A percentile compares a stretch with the other conserved stretches of the same genome.
Conservation (phyloP, 305 asterid species). For the Nicotiana rustica region DNA sequence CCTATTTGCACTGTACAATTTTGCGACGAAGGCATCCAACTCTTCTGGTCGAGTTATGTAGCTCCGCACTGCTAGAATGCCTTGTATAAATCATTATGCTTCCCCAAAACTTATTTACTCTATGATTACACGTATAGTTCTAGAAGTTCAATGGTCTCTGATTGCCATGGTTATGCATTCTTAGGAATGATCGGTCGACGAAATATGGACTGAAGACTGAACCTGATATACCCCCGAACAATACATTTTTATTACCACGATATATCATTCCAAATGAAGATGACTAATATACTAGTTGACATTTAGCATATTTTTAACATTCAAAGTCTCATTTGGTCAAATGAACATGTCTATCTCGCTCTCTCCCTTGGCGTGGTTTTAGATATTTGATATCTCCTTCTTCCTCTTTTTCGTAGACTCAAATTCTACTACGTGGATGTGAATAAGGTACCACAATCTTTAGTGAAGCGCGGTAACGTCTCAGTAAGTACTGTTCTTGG, state of each 20-base stretch:
- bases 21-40: too few relatives aligned
- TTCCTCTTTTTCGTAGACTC: slow-evolving; percentile 48
- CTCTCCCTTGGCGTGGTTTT: neutral
- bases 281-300: neutral
- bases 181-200: too few relatives aligned
- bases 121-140: neutral
- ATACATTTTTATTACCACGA: too few relatives aligned
- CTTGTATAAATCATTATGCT: too few relatives aligned
- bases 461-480: slow-evolving; percentile 88
- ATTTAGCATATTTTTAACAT: neutral
- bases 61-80: too few relatives aligned
- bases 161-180: neutral
- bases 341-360: neutral
- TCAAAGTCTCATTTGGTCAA: neutral
- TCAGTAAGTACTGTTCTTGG: slow-evolving; percentile 56
- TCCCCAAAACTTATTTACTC: neutral
- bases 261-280: too few relatives aligned
- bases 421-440: slow-evolving; percentile 82
- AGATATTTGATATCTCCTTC: neutral
- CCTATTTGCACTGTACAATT: too few relatives aligned
- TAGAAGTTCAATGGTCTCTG: neutral
- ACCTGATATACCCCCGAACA: too few relatives aligned
- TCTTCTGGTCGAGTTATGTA: too few relatives aligned
- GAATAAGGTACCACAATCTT: slow-evolving; percentile 77
- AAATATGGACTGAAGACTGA: too few relatives aligned